These are phyloP conservation scores for Venturia effusa DNA, from an alignment of 2,329 filamentous ascomycete species.

Conservation along the genomic window DNA sequence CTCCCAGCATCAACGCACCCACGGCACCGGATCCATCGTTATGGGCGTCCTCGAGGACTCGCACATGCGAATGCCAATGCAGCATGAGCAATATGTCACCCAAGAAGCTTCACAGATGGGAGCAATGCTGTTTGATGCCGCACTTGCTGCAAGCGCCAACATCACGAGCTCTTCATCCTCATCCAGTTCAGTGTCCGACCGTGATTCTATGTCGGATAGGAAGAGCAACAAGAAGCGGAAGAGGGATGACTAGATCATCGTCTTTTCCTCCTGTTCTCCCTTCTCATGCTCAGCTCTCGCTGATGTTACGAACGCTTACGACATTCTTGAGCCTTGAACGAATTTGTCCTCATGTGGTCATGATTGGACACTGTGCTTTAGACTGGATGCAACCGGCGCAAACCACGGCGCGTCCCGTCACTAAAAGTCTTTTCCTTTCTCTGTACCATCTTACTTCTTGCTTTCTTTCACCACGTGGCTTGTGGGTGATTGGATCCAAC, in stretches of 20 bases:
- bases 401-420: neutral
- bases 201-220: conserved; percentile 27
- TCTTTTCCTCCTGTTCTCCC: conserved; percentile 16
- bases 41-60: conserved; percentile 76
- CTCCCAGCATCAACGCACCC: conserved; percentile 88
- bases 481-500: neutral
- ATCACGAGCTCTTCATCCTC: conserved; percentile 20
- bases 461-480: conserved; percentile 2
- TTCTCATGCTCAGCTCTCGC: conserved; percentile 17
- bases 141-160: conserved; percentile 20
- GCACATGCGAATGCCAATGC: conserved; percentile 38
- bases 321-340: conserved; percentile 1
- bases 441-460: conserved; percentile 6
- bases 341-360: conserved; percentile 6
- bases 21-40: conserved; percentile 79
- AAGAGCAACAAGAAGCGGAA: conserved; percentile 64
- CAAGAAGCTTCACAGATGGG: conserved; percentile 27
- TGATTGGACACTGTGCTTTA: conserved; percentile 1
- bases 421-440: conserved; percentile 7
- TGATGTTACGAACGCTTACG: conserved; percentile 9
- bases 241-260: conserved; percentile 39
- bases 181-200: conserved; percentile 23
- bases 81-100: conserved; percentile 14
- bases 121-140: conserved; percentile 27
- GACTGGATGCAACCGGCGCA: neutral